phyloP scores from a whole-genome alignment of 2,329 filamentous ascomycete species.

The Colletotrichum incanum region DNA sequence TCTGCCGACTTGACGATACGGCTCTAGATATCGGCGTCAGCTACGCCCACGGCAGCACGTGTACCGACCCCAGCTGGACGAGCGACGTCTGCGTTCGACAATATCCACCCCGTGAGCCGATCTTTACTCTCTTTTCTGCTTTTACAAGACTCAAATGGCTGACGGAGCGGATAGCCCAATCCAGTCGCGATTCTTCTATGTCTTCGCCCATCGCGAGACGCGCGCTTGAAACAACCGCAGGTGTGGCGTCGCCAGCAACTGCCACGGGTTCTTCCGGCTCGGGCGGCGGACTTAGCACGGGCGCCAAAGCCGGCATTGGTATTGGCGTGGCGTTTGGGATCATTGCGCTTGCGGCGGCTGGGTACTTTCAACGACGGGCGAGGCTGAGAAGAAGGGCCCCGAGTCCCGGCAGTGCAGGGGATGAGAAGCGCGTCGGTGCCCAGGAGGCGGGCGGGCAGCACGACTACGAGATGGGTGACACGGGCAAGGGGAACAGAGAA shows the following conservation, averaged over 20 bases:
- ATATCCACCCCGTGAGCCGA: neutral
- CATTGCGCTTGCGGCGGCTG: conserved; percentile 15
- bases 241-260: neutral
- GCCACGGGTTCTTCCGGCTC: neutral
- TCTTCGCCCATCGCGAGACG: neutral
- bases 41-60: conserved; percentile 12
- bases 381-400: neutral
- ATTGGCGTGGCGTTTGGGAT: conserved; percentile 29
- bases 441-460: neutral
- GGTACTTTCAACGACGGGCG: conserved; percentile 17
- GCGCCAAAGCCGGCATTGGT: conserved; percentile 34
- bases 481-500: neutral
- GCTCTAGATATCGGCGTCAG: neutral
- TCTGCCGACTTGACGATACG: conserved; percentile 12
- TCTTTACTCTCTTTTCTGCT: neutral
- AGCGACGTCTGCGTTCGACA: neutral
- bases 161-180: neutral
- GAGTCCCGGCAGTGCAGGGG: neutral
- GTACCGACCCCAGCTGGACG: conserved; percentile 14
- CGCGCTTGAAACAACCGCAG: neutral
- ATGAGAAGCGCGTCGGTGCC: neutral
- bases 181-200: neutral
- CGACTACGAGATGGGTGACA: neutral
- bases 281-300: conserved; percentile 19
- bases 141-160: neutral